A percentile compares a stretch with the other conserved stretches of the same genome.
Conservation (phyloP, 495 filamentous ascomycete genomes). For the Physcia stellaris region DNA sequence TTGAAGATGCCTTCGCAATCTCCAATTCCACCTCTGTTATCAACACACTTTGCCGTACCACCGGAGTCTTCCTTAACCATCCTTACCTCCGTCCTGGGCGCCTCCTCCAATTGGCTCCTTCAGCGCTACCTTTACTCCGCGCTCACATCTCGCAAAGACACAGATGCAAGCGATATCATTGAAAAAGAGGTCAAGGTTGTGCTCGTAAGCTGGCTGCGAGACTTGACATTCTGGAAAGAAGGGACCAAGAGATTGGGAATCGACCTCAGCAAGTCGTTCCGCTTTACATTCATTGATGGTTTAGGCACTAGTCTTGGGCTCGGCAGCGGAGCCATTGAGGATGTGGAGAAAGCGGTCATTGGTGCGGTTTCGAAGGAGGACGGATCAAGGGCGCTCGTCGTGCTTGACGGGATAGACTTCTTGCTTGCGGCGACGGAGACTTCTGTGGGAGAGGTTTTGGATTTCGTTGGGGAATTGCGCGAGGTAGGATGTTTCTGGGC, state of each 20-base stretch:
- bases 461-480: slow-evolving; percentile 34
- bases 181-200: slow-evolving; percentile 38
- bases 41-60: slow-evolving; percentile 13
- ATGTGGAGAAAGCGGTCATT: slow-evolving; percentile 17
- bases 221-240: slow-evolving; percentile 61
- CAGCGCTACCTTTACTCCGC: slow-evolving; percentile 48
- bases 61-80: slow-evolving; percentile 45
- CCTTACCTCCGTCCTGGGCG: slow-evolving; percentile 58
- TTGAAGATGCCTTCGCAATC: slow-evolving; percentile 34
- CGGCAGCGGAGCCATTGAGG: not conserved
- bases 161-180: slow-evolving; percentile 2
- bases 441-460: slow-evolving; percentile 19
- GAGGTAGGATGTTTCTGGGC: slow-evolving; percentile 29
- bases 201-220: slow-evolving; percentile 66
- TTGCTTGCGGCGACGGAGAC: slow-evolving; percentile 32
- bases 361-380: slow-evolving; percentile 19
- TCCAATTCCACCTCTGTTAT: slow-evolving; percentile 44
- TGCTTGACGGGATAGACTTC: slow-evolving; percentile 44
- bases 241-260: slow-evolving; percentile 38
- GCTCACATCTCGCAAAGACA: slow-evolving; percentile 18
- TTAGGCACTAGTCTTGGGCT: not conserved
- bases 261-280: not conserved
- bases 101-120: slow-evolving; percentile 63
- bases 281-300: slow-evolving; percentile 1
- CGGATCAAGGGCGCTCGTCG: slow-evolving; percentile 26